These are phyloP conservation scores for Claviceps sp. DNA, from an alignment of 2,329 filamentous ascomycete genomes.

Conservation along the genomic window DNA sequence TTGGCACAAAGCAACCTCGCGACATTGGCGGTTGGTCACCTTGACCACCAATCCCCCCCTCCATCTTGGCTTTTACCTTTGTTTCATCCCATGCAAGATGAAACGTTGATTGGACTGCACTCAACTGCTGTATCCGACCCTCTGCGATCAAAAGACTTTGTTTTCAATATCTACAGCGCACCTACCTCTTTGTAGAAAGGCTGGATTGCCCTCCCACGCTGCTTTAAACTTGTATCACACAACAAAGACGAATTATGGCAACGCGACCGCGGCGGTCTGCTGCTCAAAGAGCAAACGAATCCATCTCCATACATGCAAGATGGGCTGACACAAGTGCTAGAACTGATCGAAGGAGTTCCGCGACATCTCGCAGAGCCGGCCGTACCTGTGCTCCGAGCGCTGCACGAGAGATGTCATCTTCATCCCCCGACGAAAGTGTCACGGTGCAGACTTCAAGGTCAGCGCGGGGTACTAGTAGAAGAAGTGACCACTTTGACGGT, in stretches of 20 bases:
- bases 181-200: background rate
- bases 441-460: constrained; percentile 40
- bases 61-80: background rate
- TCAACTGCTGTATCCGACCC: background rate
- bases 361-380: constrained; percentile 40
- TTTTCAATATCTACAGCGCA: background rate
- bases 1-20: background rate
- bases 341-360: constrained; percentile 22
- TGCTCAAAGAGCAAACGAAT: constrained; percentile 28
- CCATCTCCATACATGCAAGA: constrained; percentile 28
- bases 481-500: constrained; percentile 26
- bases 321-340: constrained; percentile 27
- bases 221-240: background rate
- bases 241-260: constrained; percentile 23
- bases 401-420: constrained; percentile 32
- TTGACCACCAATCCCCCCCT: background rate
- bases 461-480: constrained; percentile 26
- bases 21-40: background rate
- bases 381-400: constrained; percentile 29
- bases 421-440: constrained; percentile 33
- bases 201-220: background rate
- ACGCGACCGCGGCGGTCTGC: constrained; percentile 34
- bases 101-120: background rate
- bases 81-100: background rate
- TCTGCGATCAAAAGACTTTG: background rate